phyloP scores from a whole-genome alignment of 768 basidiomycete genomes.

The Galerina marginata region DNA sequence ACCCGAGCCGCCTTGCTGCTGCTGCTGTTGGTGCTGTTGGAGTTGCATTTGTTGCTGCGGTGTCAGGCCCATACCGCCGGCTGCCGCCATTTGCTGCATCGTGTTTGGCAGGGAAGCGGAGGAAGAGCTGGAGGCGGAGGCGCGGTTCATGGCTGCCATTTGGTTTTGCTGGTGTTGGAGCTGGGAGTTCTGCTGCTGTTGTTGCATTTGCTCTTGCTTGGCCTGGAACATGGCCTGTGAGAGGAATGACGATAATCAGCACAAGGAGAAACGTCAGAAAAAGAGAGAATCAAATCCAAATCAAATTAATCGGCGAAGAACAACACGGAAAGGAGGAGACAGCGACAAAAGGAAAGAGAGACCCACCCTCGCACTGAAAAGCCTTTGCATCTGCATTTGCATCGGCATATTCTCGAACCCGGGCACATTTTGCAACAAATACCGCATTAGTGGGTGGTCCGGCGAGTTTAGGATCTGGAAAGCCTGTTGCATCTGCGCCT shows the following conservation, averaged over 20 bases:
- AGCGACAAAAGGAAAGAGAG: conserved; percentile 6
- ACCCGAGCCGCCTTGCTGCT: conserved; percentile 17
- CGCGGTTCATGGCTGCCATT: conserved; percentile 23
- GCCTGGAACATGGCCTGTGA: conserved; percentile 30
- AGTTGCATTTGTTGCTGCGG: conserved; percentile 18
- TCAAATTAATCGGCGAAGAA: neutral
- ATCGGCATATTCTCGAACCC: conserved; percentile 56
- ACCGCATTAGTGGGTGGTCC: conserved; percentile 61
- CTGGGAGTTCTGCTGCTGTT: neutral
- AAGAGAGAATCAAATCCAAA: neutral
- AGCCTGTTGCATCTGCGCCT: conserved; percentile 20
- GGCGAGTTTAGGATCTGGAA: conserved; percentile 59
- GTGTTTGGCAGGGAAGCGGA: conserved; percentile 19
- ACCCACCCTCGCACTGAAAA: conserved; percentile 58
- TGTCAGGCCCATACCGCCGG: conserved; percentile 7
- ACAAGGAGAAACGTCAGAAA: neutral
- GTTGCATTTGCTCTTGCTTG: conserved; percentile 25
- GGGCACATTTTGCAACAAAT: conserved; percentile 56
- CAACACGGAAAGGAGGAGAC: neutral
- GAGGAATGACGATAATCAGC: conserved; percentile 1
- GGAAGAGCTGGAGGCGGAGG: conserved; percentile 11
- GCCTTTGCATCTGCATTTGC: conserved; percentile 63
- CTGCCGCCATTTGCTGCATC: conserved; percentile 18
- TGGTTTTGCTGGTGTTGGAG: conserved; percentile 23
- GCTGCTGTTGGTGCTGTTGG: conserved; percentile 17